Percentiles rank a stretch among this genome's conserved stretches.
Evolutionary conservation across 345 rosid genomes (phyloP).

Genomic region (Eucalyptus polybractea): DNA sequence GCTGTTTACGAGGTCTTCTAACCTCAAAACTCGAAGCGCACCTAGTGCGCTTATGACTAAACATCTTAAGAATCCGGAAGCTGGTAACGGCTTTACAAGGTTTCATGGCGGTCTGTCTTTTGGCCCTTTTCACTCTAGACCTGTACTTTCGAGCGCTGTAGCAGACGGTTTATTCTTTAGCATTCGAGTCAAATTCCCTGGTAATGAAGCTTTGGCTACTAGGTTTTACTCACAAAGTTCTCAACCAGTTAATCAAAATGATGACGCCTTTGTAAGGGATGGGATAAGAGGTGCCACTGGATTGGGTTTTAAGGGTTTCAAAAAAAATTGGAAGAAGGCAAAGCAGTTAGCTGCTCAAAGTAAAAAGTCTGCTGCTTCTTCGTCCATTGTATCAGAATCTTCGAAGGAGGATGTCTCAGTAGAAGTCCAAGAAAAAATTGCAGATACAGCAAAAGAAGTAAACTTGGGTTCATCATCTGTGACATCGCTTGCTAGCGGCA

Average conservation of each 20-base stretch:
- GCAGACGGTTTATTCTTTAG: background rate
- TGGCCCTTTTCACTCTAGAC: background rate
- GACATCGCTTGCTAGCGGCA: background rate
- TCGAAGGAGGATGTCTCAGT: background rate
- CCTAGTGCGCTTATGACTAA: background rate
- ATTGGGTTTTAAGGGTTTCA: background rate
- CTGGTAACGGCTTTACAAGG: background rate
- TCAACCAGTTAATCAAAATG: background rate
- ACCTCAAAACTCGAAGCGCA: background rate
- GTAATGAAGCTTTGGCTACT: background rate
- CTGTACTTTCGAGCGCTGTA: background rate
- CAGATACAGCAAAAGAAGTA: background rate
- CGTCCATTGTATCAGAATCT: background rate
- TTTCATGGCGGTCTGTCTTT: background rate
- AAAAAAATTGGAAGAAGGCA: background rate
- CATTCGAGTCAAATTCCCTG: background rate
- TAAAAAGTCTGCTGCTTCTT: background rate
- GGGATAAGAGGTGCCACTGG: background rate
- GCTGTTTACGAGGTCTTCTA: background rate
- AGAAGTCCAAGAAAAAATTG: background rate
- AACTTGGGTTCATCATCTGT: background rate
- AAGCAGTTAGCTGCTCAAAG: background rate
- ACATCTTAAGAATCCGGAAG: background rate
- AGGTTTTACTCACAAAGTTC: background rate
- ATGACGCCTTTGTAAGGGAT: background rate